Evolutionary conservation across 192 early-diverging fungal species (phyloP).

Genomic region (Oehlia diaphana): DNA sequence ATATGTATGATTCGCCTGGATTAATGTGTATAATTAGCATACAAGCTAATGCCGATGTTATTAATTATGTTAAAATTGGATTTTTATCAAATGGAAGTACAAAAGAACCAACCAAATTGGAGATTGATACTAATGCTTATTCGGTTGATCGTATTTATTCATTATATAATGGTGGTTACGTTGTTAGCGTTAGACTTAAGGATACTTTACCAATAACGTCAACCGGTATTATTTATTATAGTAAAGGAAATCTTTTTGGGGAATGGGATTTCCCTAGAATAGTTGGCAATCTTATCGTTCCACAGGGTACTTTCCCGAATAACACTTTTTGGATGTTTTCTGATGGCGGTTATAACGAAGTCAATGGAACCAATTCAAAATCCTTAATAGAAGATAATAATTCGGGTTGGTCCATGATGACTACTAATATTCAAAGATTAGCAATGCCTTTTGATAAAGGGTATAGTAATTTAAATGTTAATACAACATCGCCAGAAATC

Average conservation of each 20-base stretch:
- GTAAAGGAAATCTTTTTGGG: not conserved
- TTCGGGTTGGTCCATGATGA: not conserved
- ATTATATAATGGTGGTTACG: not conserved
- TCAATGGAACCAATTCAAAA: too few relatives aligned
- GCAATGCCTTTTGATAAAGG: not conserved
- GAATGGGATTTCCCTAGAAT: not conserved
- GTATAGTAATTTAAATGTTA: not conserved
- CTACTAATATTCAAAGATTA: not conserved
- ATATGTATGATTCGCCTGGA: not conserved
- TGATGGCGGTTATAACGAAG: not conserved
- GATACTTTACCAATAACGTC: not conserved
- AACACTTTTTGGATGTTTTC: slow-evolving; percentile 1
- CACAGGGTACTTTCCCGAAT: not conserved
- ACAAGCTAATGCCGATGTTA: too few relatives aligned
- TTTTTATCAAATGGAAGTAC: slow-evolving; percentile 8
- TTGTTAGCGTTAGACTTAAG: not conserved
- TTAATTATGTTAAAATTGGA: not conserved
- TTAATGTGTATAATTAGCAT: not conserved
- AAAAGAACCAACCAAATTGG: not conserved
- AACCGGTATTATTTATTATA: not conserved
- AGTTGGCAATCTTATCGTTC: not conserved
- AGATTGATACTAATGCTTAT: not conserved
- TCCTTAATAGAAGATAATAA: not conserved
- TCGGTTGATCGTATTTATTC: not conserved
- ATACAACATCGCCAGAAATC: not conserved